Conservation (phyloP, 352 stramenopile species). For the Phytophthora pseudosyringae region DNA sequence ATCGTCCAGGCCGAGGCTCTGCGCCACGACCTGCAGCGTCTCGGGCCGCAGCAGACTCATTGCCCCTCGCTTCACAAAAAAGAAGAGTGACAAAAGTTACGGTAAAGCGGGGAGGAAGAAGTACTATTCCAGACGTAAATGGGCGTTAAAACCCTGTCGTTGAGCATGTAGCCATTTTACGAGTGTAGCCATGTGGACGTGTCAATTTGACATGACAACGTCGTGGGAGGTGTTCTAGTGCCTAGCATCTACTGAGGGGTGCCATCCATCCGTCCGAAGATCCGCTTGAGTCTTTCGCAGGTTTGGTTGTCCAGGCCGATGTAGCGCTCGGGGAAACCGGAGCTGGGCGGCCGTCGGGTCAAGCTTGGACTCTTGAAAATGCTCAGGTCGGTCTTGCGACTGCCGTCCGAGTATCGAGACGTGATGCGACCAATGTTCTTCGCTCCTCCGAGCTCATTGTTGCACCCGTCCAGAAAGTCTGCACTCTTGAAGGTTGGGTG, state of each 20-base stretch:
- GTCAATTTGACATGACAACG: no score
- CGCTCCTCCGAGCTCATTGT: constrained; percentile 30
- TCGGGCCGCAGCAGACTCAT: constrained; percentile 84
- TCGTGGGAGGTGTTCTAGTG: not conserved
- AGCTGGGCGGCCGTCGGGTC: constrained; percentile 51
- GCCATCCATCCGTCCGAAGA: constrained; percentile 71
- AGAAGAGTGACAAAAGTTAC: constrained; percentile 21
- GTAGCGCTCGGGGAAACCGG: constrained; percentile 71
- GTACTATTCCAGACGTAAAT: constrained; percentile 4
- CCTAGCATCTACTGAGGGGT: constrained; percentile 6
- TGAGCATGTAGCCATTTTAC: constrained; percentile 1
- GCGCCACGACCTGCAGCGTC: constrained; percentile 71
- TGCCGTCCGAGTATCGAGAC: constrained; percentile 1
- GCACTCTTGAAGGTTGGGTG: constrained; percentile 63
- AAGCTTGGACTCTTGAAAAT: constrained; percentile 83
- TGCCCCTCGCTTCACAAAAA: constrained; percentile 33
- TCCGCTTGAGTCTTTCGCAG: constrained; percentile 76
- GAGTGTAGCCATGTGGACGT: no score
- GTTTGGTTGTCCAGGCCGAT: constrained; percentile 82
- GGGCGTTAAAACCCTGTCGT: constrained; percentile 4
- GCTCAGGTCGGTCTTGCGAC: constrained; percentile 63
- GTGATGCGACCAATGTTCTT: not conserved
- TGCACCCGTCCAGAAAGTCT: constrained; percentile 44
- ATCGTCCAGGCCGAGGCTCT: constrained; percentile 78
- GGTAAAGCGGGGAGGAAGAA: not conserved